Evolutionary conservation across 1,284 basidiomycete species (phyloP), one percentile per base, ranked within the genome.

Genomic region (Gomphus bonarii): DNA sequence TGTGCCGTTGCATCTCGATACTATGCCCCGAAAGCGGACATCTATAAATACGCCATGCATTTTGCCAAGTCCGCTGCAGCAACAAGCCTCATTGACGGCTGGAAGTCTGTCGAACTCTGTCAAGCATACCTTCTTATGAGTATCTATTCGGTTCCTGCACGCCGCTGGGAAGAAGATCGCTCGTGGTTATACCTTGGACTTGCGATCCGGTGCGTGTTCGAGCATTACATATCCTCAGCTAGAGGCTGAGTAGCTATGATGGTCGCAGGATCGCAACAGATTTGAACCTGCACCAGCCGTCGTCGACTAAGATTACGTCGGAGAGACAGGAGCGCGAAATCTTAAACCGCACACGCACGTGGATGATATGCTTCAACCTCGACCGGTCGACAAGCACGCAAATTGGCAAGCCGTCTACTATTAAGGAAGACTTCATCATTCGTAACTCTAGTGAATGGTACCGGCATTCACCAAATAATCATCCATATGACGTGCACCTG

Each of bases 311-410:
- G 64, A 69, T 46, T 22, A 55, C 69, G 61, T 78, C 73, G 28
- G 85, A 88, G 66, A 76, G 72, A 50, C 81, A 88, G 61, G 87
- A 88, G 66, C 77, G 90, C 16, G 91, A 94, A 70, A 76, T 88
- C 47, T 68, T 93, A 64, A 93, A 93, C 67, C 80, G 85, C 58
- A 82, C 81, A 43, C 75, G 91, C 16, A 82, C 88, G 20, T 93
- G 90, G 91, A 80, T 91, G 76, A 85, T 88, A 58, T 92, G 90
- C 68, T 91, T 86, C 71, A 89, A 89, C 66, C 64, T 92, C 54
- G 91, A 93, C 68, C 79, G 87, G 18, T 89, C 85, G 33, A 87
- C 84, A 2, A 82, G 88, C 11, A 89, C 88, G 16, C 91, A 93
- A 68, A 89, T 91, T 66, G 90, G 91, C 10, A 92, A 92, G 68